Base-by-base conservation (phyloP, 345 rosid genomes). In the Corchorus capsularis region DNA sequence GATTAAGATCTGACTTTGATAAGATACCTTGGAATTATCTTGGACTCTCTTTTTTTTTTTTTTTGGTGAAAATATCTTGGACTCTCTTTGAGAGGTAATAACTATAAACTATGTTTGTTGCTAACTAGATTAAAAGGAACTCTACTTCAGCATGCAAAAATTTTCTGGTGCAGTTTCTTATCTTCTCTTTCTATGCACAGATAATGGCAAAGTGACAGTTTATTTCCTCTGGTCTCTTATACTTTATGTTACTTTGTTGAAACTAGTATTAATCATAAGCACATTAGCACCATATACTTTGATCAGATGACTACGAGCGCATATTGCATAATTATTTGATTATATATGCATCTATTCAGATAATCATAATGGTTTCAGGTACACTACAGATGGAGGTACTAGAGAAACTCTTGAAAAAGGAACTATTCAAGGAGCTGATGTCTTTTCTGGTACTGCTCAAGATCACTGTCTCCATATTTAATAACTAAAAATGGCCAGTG, bases 361-460 rank as follows among this genome's bases (percentile, higher is more conserved):
- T 49, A 49, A 20, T 52, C 72, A 67, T 73, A 74, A 49, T 56
- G 73, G 75, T 75, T 73, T 71, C 83, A 93, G 99, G 81, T 95
- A 95, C 78, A 95, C 99, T 49, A 95, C 96, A 12, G 99, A 95
- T 78, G 99, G 99, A 69, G 99, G 99, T 75, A 77, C 88, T 61
- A 81, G 80, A 79, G 96, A 85, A 79, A 83, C 72, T 79, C 98
- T 95, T 63, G 83, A 85, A 83, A 91, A 89, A 84, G 99, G 99
- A 83, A 89, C 96, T 69, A 85, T 87, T 67, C 81, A 68, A 11
- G 83, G 80, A 80, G 89, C 81, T 74, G 83, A 89, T 63, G 93
- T 95, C 73, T 93, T 90, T 82, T 87, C 99, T 68, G 97, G 98
- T 94, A 71, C 79, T 63, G 41, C 45, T 16, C 11, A 50, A 50